phyloP scores from a whole-genome alignment of 2,329 filamentous ascomycete species.

The Sporothrix pseudoabietina region DNA sequence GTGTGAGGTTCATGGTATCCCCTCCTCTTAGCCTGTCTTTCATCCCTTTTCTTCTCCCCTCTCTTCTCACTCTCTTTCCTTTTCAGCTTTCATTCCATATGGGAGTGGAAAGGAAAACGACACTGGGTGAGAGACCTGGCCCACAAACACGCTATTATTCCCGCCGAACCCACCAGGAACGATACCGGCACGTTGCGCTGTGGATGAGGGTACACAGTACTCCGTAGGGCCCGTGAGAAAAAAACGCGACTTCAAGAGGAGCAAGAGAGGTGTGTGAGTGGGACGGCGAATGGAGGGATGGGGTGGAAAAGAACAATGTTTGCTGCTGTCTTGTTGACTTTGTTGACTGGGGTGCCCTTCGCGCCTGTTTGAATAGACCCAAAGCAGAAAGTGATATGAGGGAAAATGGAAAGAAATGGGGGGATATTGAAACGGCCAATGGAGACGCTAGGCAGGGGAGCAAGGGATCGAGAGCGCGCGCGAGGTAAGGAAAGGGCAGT shows the following conservation, averaged over 20 bases:
- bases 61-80: background rate
- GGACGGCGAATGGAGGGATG: background rate
- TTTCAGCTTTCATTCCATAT: background rate
- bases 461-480: background rate
- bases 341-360: background rate
- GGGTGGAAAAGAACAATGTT: constrained; percentile 11
- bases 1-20: background rate
- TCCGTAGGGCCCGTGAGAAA: background rate
- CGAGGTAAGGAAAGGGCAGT: background rate
- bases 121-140: background rate
- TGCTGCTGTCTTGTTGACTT: background rate
- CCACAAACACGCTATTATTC: background rate
- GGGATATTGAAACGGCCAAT: constrained; percentile 20
- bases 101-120: too few species aligned
- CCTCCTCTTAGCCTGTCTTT: background rate
- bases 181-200: constrained; percentile 3
- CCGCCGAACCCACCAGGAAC: constrained; percentile 16
- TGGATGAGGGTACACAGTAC: background rate
- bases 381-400: background rate
- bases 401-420: background rate
- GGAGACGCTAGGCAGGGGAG: constrained; percentile 23
- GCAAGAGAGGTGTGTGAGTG: background rate
- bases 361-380: background rate
- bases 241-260: background rate
- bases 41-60: background rate